Evolutionary conservation across 2,329 filamentous ascomycete species (phyloP).

Genomic region (Fusarium albosuccineum): DNA sequence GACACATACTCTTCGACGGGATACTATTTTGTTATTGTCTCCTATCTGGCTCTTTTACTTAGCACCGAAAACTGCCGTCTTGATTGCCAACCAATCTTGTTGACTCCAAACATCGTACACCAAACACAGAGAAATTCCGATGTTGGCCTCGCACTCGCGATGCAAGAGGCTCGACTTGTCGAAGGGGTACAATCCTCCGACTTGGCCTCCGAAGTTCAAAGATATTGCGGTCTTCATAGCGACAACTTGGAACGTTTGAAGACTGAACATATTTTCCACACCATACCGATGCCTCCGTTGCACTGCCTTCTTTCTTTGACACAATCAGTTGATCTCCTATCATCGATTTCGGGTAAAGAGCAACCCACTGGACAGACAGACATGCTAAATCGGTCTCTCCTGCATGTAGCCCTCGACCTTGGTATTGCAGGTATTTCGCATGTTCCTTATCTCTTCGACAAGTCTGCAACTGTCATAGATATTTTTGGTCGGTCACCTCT

Average conservation of each 20-base stretch:
- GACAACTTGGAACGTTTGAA: conserved; percentile 5
- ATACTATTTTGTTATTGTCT: conserved; percentile 1
- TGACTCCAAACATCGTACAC: background rate
- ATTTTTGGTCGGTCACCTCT: conserved; percentile 3
- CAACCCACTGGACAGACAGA: conserved; percentile 1
- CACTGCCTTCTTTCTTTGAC: conserved; percentile 1
- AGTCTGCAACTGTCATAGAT: conserved; percentile 2
- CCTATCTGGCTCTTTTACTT: conserved; percentile 3
- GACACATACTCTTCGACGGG: conserved; percentile 1
- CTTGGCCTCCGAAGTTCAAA: background rate
- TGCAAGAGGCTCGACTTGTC: conserved; percentile 5
- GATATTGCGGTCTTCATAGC: conserved; percentile 5
- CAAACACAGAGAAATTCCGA: background rate
- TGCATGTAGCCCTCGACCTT: conserved; percentile 9
- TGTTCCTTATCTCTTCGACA: background rate
- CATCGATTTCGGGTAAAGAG: conserved; percentile 3
- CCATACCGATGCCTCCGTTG: background rate
- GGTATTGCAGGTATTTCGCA: background rate
- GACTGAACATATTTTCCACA: background rate
- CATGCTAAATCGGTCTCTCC: conserved; percentile 2
- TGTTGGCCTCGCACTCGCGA: conserved; percentile 5
- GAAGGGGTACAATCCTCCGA: background rate
- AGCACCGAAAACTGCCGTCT: background rate
- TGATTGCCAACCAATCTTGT: background rate
- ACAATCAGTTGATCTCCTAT: background rate